phyloP scores from a whole-genome alignment of 352 stramenopile genomes.

The Phytophthora lateralis region DNA sequence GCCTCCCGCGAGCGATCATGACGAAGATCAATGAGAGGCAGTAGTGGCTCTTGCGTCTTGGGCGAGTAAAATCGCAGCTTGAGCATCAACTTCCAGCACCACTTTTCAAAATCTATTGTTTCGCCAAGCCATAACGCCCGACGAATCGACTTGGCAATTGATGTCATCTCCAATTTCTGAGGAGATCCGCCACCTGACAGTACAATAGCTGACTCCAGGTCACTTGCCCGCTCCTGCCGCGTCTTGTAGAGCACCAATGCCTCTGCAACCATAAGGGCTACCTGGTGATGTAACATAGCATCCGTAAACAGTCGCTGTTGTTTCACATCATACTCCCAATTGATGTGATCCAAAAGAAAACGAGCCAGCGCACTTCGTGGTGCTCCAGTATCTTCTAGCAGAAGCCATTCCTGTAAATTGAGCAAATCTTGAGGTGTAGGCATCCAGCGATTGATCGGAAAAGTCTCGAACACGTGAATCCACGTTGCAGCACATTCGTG shows the following conservation, averaged over 20 bases:
- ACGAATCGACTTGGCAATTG: constrained; percentile 78
- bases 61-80: constrained; percentile 86
- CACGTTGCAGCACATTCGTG: constrained; percentile 80
- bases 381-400: constrained; percentile 72
- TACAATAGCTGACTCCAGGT: constrained; percentile 46
- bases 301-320: constrained; percentile 63
- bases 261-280: constrained; percentile 80
- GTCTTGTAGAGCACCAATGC: constrained; percentile 74
- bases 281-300: constrained; percentile 75
- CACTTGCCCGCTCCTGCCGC: constrained; percentile 41
- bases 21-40: constrained; percentile 74
- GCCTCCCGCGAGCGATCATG: constrained; percentile 76
- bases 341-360: constrained; percentile 84
- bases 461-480: constrained; percentile 86
- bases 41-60: constrained; percentile 63
- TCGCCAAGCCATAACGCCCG: constrained; percentile 68
- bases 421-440: constrained; percentile 66
- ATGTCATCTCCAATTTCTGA: constrained; percentile 57
- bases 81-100: constrained; percentile 86
- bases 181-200: constrained; percentile 50
- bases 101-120: constrained; percentile 79
- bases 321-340: constrained; percentile 87
- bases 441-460: constrained; percentile 86
- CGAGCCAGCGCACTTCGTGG: constrained; percentile 66
- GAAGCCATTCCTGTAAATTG: constrained; percentile 81